A percentile compares a stretch with the other conserved stretches of the same genome.
phyloP scores from a whole-genome alignment of 306 rosid species.

The Castanea mollissima region DNA sequence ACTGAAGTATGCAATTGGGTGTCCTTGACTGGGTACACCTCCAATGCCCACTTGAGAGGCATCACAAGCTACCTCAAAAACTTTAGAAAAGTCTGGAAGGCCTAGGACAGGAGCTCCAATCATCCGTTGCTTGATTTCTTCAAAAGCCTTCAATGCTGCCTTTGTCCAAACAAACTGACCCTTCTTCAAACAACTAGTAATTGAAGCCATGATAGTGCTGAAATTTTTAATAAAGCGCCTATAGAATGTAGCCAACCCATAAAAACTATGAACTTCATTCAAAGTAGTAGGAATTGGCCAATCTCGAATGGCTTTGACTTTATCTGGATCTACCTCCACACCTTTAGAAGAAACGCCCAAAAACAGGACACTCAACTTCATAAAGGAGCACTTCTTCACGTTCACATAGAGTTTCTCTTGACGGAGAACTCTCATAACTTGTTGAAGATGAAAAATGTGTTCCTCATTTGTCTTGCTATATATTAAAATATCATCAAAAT shows the following conservation, averaged over 20 bases:
- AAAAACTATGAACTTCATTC: background rate
- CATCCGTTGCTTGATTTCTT: background rate
- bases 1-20: background rate
- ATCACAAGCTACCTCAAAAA: background rate
- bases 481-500: too few relatives aligned
- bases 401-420: background rate
- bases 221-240: background rate
- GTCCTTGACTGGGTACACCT: background rate
- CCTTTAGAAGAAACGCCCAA: background rate
- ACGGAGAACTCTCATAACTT: background rate
- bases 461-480: too few relatives aligned
- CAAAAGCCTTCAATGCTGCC: background rate
- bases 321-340: background rate
- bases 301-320: too few relatives aligned
- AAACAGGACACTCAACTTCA: too few relatives aligned
- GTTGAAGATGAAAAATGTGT: too few relatives aligned
- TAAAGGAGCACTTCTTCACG: too few relatives aligned
- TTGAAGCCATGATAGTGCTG: background rate
- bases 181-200: background rate
- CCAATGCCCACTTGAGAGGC: background rate
- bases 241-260: conserved; percentile 1
- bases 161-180: background rate
- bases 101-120: background rate
- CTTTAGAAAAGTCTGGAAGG: background rate
- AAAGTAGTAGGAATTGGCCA: background rate